Percentiles rank a stretch among this genome's conserved stretches.
Conservation (phyloP, 306 rosid genomes). For the Medicago truncatula region DNA sequence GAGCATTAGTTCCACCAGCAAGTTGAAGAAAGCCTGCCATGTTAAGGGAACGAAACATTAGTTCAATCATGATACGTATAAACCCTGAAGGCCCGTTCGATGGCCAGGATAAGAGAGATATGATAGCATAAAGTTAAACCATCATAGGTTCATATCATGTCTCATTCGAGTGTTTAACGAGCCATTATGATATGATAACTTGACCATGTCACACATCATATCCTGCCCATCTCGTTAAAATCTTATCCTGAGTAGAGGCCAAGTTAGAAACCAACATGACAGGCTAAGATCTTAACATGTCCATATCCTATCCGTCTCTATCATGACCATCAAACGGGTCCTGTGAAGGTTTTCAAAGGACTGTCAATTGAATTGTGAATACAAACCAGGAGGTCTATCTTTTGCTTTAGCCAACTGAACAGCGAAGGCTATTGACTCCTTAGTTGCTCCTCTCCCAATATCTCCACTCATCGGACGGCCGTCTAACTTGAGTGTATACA, state of each 20-base stretch:
- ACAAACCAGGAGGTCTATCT: slow-evolving; percentile 79
- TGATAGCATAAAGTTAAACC: background rate
- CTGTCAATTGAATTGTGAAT: slow-evolving; percentile 4
- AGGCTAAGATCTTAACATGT: background rate
- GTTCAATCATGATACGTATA: slow-evolving; percentile 15
- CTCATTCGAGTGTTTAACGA: background rate
- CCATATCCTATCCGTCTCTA: background rate
- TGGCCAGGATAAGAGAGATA: background rate
- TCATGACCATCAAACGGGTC: background rate
- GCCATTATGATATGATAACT: background rate
- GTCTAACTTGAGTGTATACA: slow-evolving; percentile 68
- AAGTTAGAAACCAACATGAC: background rate
- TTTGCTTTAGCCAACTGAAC: slow-evolving; percentile 60
- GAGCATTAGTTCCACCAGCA: slow-evolving; percentile 95
- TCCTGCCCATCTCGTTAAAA: background rate
- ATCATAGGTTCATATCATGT: background rate
- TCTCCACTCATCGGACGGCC: slow-evolving; percentile 99
- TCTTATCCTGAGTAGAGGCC: background rate
- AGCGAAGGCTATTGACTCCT: slow-evolving; percentile 82
- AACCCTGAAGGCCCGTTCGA: background rate
- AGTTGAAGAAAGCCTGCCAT: slow-evolving; percentile 86
- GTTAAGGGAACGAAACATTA: slow-evolving; percentile 25
- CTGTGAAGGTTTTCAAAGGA: slow-evolving; percentile 6
- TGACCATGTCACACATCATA: background rate
- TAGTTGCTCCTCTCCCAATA: slow-evolving; percentile 90